A percentile compares a stretch with the other conserved stretches of the same genome.
Conservation (phyloP, 371 early-diverging fungal genomes). For the Actinomortierella ambigua region DNA sequence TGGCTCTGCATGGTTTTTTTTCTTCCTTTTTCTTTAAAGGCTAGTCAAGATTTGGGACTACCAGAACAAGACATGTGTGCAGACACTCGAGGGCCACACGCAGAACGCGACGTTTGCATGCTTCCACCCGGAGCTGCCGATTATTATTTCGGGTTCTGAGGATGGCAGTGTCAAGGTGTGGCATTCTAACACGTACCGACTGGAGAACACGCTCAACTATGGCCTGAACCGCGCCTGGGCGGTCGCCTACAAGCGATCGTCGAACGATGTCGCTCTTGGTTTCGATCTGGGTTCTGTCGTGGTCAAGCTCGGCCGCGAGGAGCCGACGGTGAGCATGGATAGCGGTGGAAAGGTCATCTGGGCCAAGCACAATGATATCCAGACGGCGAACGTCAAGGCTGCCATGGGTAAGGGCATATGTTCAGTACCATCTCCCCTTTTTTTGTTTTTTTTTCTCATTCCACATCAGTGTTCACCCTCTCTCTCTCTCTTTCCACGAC, state of each 20-base stretch:
- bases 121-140: constrained; percentile 98
- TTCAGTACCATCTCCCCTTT: neutral
- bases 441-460: neutral
- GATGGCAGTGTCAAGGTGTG: constrained; percentile 97
- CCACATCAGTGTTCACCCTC: neutral
- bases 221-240: constrained; percentile 97
- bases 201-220: constrained; percentile 95
- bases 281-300: constrained; percentile 96
- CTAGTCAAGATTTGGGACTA: constrained; percentile 99
- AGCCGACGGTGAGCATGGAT: constrained; percentile 98
- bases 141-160: constrained; percentile 96
- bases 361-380: constrained; percentile 96
- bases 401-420: constrained; percentile 52
- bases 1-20: neutral
- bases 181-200: constrained; percentile 96
- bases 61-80: constrained; percentile 98
- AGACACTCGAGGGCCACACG: constrained; percentile 97
- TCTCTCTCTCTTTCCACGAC: no score
- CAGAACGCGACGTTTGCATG: constrained; percentile 95
- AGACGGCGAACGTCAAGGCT: constrained; percentile 91
- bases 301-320: constrained; percentile 93
- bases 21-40: constrained; percentile 18
- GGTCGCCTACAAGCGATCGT: constrained; percentile 83
- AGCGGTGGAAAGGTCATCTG: constrained; percentile 95
- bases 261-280: constrained; percentile 92